Percentiles rank a stretch among this genome's conserved stretches.
Conservation (phyloP, 148 eudicot species). For the Cornus controversa region DNA sequence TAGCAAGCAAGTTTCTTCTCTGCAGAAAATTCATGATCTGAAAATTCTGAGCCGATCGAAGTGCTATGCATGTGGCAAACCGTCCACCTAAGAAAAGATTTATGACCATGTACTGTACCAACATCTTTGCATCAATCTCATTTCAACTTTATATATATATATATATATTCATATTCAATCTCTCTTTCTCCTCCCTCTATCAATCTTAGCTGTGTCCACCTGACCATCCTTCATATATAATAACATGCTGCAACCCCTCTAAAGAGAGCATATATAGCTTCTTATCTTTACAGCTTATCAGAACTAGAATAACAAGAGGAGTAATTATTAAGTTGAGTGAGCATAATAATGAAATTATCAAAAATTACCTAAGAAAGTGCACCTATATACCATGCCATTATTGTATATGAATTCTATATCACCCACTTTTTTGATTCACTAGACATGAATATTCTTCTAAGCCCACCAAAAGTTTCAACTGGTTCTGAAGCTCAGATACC, state of each 20-base stretch:
- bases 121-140: background rate
- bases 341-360: too few relatives aligned
- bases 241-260: slow-evolving; percentile 1
- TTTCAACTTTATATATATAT: too few relatives aligned
- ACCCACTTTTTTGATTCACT: too few relatives aligned
- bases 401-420: too few relatives aligned
- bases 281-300: slow-evolving; percentile 9
- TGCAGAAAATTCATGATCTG: background rate
- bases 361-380: too few relatives aligned
- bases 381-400: too few relatives aligned
- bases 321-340: background rate
- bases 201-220: slow-evolving; percentile 4
- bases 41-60: background rate
- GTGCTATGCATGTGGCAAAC: slow-evolving; percentile 5
- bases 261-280: background rate
- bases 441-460: too few relatives aligned
- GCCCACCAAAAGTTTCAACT: too few relatives aligned
- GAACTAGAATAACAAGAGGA: background rate
- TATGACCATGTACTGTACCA: background rate
- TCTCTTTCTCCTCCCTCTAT: background rate
- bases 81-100: background rate
- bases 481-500: too few relatives aligned
- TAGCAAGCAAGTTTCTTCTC: too few relatives aligned
- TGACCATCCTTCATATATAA: slow-evolving; percentile 6
- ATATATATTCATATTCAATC: too few relatives aligned